Evolutionary conservation across 192 early-diverging fungal genomes (phyloP).

Genomic region (Gonapodya prolifera): DNA sequence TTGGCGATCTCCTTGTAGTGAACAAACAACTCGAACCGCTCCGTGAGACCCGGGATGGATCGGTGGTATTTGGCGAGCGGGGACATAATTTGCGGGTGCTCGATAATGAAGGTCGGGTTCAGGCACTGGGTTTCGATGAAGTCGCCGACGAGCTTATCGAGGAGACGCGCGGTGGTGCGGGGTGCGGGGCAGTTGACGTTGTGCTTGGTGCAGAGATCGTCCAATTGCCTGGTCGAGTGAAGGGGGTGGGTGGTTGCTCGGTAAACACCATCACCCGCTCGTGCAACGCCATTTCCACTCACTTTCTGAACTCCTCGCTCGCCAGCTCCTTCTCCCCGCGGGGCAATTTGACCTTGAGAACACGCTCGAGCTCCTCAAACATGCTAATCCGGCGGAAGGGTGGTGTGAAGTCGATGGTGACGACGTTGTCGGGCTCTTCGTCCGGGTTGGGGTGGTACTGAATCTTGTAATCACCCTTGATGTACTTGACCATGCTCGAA

Average conservation of each 20-base stretch:
- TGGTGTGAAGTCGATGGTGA: constrained; percentile 87
- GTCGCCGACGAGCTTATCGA: constrained; percentile 87
- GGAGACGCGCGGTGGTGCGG: constrained; percentile 77
- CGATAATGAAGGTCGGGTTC: constrained; percentile 90
- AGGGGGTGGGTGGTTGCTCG: no score
- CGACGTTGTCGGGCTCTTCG: constrained; percentile 48
- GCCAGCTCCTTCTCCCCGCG: constrained; percentile 62
- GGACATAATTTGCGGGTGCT: constrained; percentile 98
- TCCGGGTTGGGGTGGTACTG: constrained; percentile 89
- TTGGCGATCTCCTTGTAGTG: constrained; percentile 99
- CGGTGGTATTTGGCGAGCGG: constrained; percentile 96
- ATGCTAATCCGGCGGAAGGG: constrained; percentile 91
- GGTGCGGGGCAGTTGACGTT: constrained; percentile 89
- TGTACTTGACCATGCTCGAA: constrained; percentile 83
- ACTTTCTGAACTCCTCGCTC: constrained; percentile 69
- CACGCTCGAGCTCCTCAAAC: constrained; percentile 84
- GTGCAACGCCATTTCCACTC: no score
- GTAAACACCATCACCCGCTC: no score
- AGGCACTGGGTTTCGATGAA: constrained; percentile 67
- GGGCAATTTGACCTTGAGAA: constrained; percentile 86
- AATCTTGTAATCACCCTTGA: constrained; percentile 84
- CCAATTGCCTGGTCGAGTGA: no score
- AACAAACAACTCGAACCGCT: constrained; percentile 97
- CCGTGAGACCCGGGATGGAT: constrained; percentile 75
- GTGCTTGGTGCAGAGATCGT: constrained; percentile 88